phyloP scores from a whole-genome alignment of 2,329 filamentous ascomycete species.

The Laburnicola sp. region DNA sequence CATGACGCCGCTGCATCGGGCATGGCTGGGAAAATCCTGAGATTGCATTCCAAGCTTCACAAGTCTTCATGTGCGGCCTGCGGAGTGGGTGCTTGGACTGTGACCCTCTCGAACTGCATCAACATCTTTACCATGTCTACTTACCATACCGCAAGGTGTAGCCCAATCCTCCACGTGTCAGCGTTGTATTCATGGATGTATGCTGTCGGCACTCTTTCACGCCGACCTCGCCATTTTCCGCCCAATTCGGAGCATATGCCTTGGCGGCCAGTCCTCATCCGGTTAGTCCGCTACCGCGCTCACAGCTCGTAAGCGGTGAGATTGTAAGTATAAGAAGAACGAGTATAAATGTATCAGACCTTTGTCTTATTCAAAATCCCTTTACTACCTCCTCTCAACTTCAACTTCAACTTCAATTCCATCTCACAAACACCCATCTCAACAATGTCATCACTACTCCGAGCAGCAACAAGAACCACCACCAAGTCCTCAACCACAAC shows the following conservation, averaged over 20 bases:
- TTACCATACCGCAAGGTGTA: no score
- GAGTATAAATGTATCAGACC: background rate
- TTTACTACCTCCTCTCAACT: background rate
- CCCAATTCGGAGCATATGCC: conserved; percentile 23
- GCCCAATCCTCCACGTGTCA: no score
- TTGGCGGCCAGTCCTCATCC: conserved; percentile 20
- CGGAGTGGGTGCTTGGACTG: no score
- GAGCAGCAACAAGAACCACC: background rate
- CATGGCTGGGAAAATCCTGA: conserved; percentile 20
- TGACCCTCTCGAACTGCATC: no score
- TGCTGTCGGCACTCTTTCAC: conserved; percentile 1
- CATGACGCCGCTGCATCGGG: conserved; percentile 4
- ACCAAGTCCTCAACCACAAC: background rate
- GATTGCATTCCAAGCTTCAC: conserved; percentile 16
- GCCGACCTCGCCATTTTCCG: conserved; percentile 26
- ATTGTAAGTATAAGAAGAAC: background rate
- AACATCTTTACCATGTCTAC: no score
- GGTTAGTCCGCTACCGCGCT: background rate
- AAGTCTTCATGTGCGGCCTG: background rate
- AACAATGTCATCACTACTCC: background rate
- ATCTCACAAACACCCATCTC: no score
- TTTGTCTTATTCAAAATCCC: no score
- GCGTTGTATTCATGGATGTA: background rate
- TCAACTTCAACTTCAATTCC: background rate
- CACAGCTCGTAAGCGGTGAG: background rate